Evolutionary conservation across 2,329 filamentous ascomycete species (phyloP).

Genomic region (Dothideomycetidae sp.): DNA sequence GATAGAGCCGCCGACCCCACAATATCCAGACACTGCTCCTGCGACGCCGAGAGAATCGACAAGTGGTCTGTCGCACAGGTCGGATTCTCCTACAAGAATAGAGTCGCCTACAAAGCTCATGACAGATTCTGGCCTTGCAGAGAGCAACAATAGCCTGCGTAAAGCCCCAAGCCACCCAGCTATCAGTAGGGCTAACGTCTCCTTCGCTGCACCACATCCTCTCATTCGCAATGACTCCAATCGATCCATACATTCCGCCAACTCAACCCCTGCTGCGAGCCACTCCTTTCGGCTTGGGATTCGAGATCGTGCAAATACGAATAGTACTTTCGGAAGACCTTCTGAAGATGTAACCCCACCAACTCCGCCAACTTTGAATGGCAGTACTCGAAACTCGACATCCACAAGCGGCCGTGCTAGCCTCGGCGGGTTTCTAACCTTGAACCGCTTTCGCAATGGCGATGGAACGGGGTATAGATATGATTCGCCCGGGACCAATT

Average conservation of each 20-base stretch:
- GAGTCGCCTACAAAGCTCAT: conserved; percentile 7
- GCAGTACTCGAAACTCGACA: conserved; percentile 55
- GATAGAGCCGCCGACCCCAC: conserved; percentile 32
- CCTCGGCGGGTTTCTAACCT: conserved; percentile 73
- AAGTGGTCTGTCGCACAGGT: conserved; percentile 18
- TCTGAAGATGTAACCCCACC: conserved; percentile 57
- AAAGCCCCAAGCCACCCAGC: conserved; percentile 39
- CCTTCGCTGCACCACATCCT: conserved; percentile 29
- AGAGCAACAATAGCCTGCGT: conserved; percentile 1
- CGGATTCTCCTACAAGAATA: conserved; percentile 12
- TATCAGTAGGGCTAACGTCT: conserved; percentile 32
- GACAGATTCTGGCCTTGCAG: background rate
- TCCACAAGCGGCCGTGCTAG: conserved; percentile 80
- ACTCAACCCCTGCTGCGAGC: conserved; percentile 42
- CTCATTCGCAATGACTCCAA: conserved; percentile 48
- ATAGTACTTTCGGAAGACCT: conserved; percentile 64
- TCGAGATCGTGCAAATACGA: conserved; percentile 73
- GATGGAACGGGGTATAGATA: conserved; percentile 57
- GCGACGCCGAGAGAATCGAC: conserved; percentile 24
- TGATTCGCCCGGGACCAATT: conserved; percentile 58
- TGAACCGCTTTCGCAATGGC: conserved; percentile 66
- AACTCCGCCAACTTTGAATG: conserved; percentile 44
- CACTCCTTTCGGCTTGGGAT: conserved; percentile 45
- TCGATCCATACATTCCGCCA: conserved; percentile 50
- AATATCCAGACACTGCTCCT: conserved; percentile 16